Evolutionary conservation across 352 stramenopile species (phyloP), one percentile per base, ranked within the genome.

Genomic region (Phytophthora tentaculata): DNA sequence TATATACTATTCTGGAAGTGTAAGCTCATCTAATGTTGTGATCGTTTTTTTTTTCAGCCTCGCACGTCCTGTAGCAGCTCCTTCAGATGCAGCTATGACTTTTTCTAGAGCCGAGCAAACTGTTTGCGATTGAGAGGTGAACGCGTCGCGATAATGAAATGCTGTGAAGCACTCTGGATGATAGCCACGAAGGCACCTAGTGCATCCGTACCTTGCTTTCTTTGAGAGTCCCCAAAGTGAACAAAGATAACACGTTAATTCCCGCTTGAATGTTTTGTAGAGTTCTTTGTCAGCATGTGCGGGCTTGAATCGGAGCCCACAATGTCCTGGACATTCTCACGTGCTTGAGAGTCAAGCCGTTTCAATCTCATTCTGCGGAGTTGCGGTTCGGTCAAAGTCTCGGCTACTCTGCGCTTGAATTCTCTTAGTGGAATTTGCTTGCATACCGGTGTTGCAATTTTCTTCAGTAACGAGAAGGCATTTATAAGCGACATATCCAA

Each of bases 401-500:
- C 8, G 4, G 32, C 32, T 8, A 45, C 39, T 22, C 39, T 3
- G 3, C 16, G 39, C 17, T 45, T 45, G 17, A 45, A 22, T 14
- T 45, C 39, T 1, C 39, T 13, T 9, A 45, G 13, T 7, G 39
- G 19, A 22, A 45, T 3, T 3, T 12, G 9, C 50, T n/a, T 14
- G 23, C 5, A 22, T 23, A 5, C 13, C 3, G 23, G 4, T 16
- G 7, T 10, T 39, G 32, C 48, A 1, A 66, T 14, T 52, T 66
- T 14, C 9, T 26, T 50, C 16, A 58, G 35, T 5, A 66, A 23
- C 2, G 37, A 5, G 20, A 48, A 53, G 10, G 59, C 35, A 20
- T 66, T 59, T 14, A 66, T 65, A 1, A 59, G 19, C 0, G 59
- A 26, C 1, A 66, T n/a, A 37, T 66, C 24, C 7, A 66, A 19